phyloP scores from a whole-genome alignment of 108 stramenopile species.

The Skeletonema tropicum region DNA sequence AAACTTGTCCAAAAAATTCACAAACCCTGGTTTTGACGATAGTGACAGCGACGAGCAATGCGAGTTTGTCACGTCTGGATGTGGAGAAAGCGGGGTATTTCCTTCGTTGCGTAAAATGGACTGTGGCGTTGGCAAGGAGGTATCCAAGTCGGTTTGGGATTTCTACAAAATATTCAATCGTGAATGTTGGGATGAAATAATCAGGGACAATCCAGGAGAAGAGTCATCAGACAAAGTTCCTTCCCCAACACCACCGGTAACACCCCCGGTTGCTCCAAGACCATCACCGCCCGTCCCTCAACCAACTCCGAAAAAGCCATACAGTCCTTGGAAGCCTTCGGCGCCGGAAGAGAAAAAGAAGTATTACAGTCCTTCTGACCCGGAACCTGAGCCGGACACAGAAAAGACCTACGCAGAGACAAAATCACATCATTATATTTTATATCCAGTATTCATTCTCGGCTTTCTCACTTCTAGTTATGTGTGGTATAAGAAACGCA shows the following conservation, averaged over 20 bases:
- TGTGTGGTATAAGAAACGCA: conserved; percentile 59
- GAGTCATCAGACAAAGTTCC: conserved; percentile 23
- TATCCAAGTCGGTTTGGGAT: conserved; percentile 71
- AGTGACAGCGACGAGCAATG: conserved; percentile 58
- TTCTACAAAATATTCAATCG: conserved; percentile 72
- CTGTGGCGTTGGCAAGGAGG: conserved; percentile 66
- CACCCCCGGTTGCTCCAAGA: conserved; percentile 31
- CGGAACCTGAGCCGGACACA: conserved; percentile 27
- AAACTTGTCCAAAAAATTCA: conserved; percentile 66
- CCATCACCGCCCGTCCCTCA: conserved; percentile 22
- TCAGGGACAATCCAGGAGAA: conserved; percentile 18
- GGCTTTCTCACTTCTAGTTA: conserved; percentile 56
- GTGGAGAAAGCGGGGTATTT: conserved; percentile 80
- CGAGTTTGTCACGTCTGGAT: conserved; percentile 65
- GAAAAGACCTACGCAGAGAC: conserved; percentile 50
- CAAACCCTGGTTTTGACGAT: conserved; percentile 58
- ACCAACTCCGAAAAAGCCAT: conserved; percentile 26
- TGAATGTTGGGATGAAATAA: conserved; percentile 64
- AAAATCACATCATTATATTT: conserved; percentile 58
- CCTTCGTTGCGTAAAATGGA: conserved; percentile 85
- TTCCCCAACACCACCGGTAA: conserved; percentile 10
- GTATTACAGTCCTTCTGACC: conserved; percentile 48
- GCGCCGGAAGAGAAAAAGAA: conserved; percentile 24
- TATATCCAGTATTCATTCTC: conserved; percentile 57
- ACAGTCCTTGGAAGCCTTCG: conserved; percentile 21